Conservation (phyloP, 2,329 filamentous ascomycete genomes). For the Colletotrichum siamense region DNA sequence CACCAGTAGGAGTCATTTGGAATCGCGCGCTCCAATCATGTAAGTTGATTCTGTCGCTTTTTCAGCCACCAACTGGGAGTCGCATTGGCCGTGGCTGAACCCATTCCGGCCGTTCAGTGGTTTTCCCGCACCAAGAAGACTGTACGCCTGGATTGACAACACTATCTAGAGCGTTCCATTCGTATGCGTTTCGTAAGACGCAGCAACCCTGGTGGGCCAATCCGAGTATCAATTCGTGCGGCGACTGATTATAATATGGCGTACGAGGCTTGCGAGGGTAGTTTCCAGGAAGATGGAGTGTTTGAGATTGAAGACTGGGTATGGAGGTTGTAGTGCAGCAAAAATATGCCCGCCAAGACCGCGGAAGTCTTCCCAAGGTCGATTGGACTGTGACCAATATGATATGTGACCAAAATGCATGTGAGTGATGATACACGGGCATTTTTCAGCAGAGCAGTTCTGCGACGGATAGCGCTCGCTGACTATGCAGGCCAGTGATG, state of each 20-base stretch:
- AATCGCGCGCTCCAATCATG: not conserved
- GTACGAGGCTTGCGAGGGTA: not conserved
- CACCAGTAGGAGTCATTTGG: not conserved
- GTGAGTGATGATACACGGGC: not conserved
- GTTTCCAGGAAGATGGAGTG: not conserved
- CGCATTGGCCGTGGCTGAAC: not conserved
- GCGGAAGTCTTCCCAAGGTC: slow-evolving; percentile 12
- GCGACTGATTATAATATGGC: not conserved
- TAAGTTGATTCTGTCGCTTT: not conserved
- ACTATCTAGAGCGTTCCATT: not conserved
- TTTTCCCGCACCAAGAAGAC: not conserved
- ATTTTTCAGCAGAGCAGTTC: not conserved
- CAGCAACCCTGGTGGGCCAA: not conserved
- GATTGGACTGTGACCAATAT: not conserved
- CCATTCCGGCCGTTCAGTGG: not conserved
- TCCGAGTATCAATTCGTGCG: not conserved
- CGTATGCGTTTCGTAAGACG: not conserved
- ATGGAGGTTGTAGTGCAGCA: not conserved
- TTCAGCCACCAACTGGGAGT: not conserved
- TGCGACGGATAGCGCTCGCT: not conserved
- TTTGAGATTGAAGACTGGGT: not conserved
- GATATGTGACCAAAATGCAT: not conserved
- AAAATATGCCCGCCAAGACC: slow-evolving; percentile 3
- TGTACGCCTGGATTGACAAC: not conserved
- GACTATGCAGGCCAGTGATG: not conserved